Conservation (phyloP, 352 stramenopile species). For the Globisporangium nodosum region DNA sequence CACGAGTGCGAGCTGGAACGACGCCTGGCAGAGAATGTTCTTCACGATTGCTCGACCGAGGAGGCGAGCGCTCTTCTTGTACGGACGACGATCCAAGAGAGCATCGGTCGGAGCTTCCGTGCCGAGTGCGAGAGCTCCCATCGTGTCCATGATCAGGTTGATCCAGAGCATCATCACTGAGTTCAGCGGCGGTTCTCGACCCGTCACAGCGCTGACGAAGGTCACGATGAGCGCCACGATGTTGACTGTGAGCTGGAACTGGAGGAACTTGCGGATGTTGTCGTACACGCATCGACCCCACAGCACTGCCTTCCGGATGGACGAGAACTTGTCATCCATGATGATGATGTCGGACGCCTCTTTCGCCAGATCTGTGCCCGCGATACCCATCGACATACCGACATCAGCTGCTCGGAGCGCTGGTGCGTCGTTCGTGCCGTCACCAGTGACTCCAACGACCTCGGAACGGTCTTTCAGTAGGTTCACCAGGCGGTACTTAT, state of each 20-base stretch:
- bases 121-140: slow-evolving; percentile 64
- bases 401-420: slow-evolving; percentile 68
- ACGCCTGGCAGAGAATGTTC: slow-evolving; percentile 64
- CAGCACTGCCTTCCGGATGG: slow-evolving; percentile 70
- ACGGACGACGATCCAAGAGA: slow-evolving; percentile 58
- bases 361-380: slow-evolving; percentile 74
- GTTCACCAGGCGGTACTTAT: slow-evolving; percentile 96
- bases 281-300: slow-evolving; percentile 83
- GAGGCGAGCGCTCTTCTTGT: slow-evolving; percentile 59
- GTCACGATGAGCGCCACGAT: slow-evolving; percentile 76
- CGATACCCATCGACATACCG: slow-evolving; percentile 77
- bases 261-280: slow-evolving; percentile 82
- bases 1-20: slow-evolving; percentile 80
- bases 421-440: slow-evolving; percentile 79
- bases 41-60: slow-evolving; percentile 66
- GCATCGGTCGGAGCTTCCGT: slow-evolving; percentile 64
- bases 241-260: slow-evolving; percentile 84
- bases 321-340: slow-evolving; percentile 85
- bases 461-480: slow-evolving; percentile 65
- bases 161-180: slow-evolving; percentile 89
- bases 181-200: slow-evolving; percentile 75
- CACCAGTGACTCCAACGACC: slow-evolving; percentile 74
- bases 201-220: slow-evolving; percentile 76
- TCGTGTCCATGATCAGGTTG: slow-evolving; percentile 86
- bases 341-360: slow-evolving; percentile 85